Evolutionary conservation across 2,329 filamentous ascomycete species (phyloP).

Genomic region (Hortaea werneckii): DNA sequence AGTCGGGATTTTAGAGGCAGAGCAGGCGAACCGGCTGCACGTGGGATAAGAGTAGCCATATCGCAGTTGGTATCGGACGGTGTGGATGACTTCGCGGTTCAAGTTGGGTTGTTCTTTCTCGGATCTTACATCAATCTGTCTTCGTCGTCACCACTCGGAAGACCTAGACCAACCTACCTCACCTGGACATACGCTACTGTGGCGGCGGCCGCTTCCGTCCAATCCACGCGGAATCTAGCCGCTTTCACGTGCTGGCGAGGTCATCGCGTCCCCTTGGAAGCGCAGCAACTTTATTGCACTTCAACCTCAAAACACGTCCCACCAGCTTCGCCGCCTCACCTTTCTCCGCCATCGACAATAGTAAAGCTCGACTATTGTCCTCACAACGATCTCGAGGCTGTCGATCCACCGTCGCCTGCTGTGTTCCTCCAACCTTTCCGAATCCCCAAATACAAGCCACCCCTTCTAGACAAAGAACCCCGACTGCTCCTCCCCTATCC

Average conservation of each 20-base stretch:
- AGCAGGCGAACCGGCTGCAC: conserved; percentile 2
- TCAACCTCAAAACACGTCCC: not conserved
- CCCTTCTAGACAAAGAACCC: not conserved
- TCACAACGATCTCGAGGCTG: not conserved
- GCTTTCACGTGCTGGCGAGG: not conserved
- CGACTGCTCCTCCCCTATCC: not conserved
- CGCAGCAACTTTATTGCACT: not conserved
- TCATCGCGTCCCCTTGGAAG: not conserved
- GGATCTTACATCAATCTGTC: too few relatives aligned
- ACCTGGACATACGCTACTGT: too few relatives aligned
- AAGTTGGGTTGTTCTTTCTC: too few relatives aligned
- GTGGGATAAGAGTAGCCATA: not conserved
- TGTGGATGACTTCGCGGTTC: too few relatives aligned
- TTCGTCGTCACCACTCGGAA: too few relatives aligned
- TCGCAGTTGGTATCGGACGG: too few relatives aligned
- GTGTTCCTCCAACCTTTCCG: not conserved
- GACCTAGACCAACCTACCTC: too few relatives aligned
- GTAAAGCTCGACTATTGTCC: not conserved
- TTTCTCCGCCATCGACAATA: not conserved
- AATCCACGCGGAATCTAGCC: not conserved
- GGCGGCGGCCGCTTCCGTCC: too few relatives aligned
- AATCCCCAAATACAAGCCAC: not conserved
- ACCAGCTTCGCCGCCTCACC: not conserved
- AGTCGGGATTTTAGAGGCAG: conserved; percentile 18
- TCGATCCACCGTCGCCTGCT: too few relatives aligned